Conservation (phyloP, 352 stramenopile species). For the Globisporangium perplexum region DNA sequence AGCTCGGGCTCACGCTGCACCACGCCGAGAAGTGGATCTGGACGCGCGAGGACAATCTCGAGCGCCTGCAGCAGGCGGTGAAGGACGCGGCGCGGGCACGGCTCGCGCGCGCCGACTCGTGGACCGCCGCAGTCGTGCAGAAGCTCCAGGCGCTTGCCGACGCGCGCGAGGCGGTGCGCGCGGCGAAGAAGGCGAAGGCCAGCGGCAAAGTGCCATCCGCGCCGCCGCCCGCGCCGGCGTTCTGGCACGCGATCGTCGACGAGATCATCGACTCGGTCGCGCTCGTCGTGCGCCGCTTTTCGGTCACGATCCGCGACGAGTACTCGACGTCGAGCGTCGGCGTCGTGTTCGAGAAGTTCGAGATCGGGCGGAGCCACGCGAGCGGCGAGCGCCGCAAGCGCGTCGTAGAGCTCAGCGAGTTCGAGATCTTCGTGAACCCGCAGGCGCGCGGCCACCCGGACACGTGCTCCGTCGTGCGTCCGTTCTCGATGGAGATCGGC, state of each 20-base stretch:
- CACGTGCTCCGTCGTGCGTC: constrained; percentile 41
- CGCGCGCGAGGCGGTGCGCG: constrained; percentile 24
- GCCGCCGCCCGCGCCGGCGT: constrained; percentile 18
- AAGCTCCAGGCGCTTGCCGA: constrained; percentile 57
- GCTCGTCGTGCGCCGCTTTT: constrained; percentile 40
- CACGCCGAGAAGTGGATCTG: constrained; percentile 75
- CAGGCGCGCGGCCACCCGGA: constrained; percentile 23
- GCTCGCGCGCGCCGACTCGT: constrained; percentile 42
- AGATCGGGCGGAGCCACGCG: constrained; percentile 34
- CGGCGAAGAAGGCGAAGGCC: constrained; percentile 23
- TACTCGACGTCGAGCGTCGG: constrained; percentile 44
- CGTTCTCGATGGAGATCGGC: constrained; percentile 47
- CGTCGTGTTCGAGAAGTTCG: constrained; percentile 53
- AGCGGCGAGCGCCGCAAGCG: constrained; percentile 37
- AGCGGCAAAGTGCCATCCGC: not conserved
- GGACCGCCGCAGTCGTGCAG: constrained; percentile 47
- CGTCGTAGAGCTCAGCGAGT: constrained; percentile 44
- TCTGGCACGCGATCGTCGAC: constrained; percentile 60
- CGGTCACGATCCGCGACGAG: constrained; percentile 57
- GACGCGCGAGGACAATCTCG: constrained; percentile 55
- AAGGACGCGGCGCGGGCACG: constrained; percentile 45
- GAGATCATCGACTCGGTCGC: constrained; percentile 67
- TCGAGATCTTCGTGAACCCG: constrained; percentile 65
- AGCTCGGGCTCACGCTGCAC: constrained; percentile 53
- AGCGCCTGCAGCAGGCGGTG: constrained; percentile 45